Percentiles rank a stretch among this genome's conserved stretches.
Conservation (phyloP, 2,329 filamentous ascomycete species). For the Ophiocordyceps polyrhachis-furcata region DNA sequence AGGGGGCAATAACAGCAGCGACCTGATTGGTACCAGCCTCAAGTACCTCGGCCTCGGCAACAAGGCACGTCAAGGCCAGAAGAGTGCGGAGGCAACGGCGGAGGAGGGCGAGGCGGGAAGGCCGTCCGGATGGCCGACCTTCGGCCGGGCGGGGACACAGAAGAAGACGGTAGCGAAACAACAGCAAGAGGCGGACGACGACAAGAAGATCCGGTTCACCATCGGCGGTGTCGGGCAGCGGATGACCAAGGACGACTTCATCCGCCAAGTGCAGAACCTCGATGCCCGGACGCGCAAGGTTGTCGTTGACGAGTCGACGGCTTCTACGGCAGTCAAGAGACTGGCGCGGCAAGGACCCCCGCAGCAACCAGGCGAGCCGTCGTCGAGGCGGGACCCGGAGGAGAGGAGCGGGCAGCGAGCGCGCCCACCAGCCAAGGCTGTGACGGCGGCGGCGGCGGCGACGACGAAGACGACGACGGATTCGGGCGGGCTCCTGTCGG, state of each 20-base stretch:
- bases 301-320: slow-evolving; percentile 31
- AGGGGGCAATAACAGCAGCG: slow-evolving; percentile 17
- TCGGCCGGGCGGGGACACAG: slow-evolving; percentile 14
- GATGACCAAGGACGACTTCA: slow-evolving; percentile 67
- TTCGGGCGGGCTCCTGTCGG: background rate
- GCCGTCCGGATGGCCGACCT: slow-evolving; percentile 32
- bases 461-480: background rate
- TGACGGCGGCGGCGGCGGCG: too few species aligned
- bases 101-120: slow-evolving; percentile 19
- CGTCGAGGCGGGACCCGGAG: background rate
- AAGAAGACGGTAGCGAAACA: slow-evolving; percentile 22
- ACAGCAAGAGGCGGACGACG: slow-evolving; percentile 39
- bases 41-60: slow-evolving; percentile 36
- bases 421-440: slow-evolving; percentile 1
- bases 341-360: slow-evolving; percentile 23
- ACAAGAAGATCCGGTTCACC: slow-evolving; percentile 56
- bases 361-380: background rate
- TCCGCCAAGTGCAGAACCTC: slow-evolving; percentile 52
- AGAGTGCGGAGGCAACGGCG: slow-evolving; percentile 11
- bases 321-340: slow-evolving; percentile 27
- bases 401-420: slow-evolving; percentile 1
- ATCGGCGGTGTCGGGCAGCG: slow-evolving; percentile 53
- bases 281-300: slow-evolving; percentile 44
- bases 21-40: slow-evolving; percentile 23
- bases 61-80: slow-evolving; percentile 21